Evolutionary conservation across 140 eudicot genomes (phyloP), one percentile per base, ranked within the genome.

Genomic region (Anethum foeniculum): DNA sequence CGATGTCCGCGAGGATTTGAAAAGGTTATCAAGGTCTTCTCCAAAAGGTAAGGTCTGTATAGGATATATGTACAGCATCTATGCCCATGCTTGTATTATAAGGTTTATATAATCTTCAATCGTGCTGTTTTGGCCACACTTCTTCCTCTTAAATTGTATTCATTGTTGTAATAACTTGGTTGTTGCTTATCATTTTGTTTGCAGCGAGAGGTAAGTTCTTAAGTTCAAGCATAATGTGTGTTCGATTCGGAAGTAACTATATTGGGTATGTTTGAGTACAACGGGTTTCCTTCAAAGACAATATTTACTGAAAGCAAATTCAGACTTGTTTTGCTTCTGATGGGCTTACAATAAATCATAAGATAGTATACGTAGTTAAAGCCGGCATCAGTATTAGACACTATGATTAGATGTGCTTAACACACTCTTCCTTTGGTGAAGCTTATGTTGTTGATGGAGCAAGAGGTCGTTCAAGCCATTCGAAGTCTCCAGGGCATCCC

Each of bases 131-230:
- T n/a, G 56, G 30, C 51, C 5, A 39, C 49, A n/a, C 58, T 7
- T n/a, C 38, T 44, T 43, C 58, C 36, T 49, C 44, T 38, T 54
- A 21, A 36, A 56, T 49, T 75, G 46, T 78, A 25, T 43, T 23
- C 44, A 25, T 27, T 81, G 36, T 32, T 75, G 49, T 78, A 71
- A 67, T 86, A 87, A 88, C 81, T 9, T 41, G 77, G 89, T 76
- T 89, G 86, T 82, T 86, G 79, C 83, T 85, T 77, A 58, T 87
- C 28, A n/a, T 85, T 81, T 58, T 82, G 76, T 77, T 81, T 91
- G 97, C 98, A 91, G 98, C 91, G 60, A 91, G 90, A 93, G 98
- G 98, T 93, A 93, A 93, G 98, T 93, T 88, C 85, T 88, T 91
- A 85, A 83, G 82, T 88, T 86, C 96, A 91, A 91, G 96, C 84